Percentiles rank a stretch among this genome's conserved stretches.
Evolutionary conservation across 441 rosid species (phyloP).

Genomic region (Adansonia madagascariensis): DNA sequence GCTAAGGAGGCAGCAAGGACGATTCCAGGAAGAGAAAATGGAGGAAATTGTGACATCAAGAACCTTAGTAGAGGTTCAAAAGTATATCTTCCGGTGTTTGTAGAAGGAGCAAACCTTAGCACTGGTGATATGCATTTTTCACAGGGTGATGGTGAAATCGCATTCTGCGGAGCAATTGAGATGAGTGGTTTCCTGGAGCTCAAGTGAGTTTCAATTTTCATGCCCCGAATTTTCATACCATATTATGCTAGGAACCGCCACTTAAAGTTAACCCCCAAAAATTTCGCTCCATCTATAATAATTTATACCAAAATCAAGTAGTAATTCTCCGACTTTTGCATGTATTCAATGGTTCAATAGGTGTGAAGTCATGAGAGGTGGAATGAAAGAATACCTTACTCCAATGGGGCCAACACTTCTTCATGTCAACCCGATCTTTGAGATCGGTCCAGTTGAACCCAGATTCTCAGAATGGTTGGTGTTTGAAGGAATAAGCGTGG

Average conservation of each 20-base stretch:
- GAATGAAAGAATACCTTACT: conserved; percentile 93
- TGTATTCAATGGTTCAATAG: conserved; percentile 37
- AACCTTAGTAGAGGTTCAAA: conserved; percentile 89
- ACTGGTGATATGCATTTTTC: conserved; percentile 98
- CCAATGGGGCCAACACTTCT: conserved; percentile 96
- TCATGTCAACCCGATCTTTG: conserved; percentile 88
- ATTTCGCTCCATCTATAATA: neutral
- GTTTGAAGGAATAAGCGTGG: conserved; percentile 91
- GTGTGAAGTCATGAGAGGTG: conserved; percentile 81
- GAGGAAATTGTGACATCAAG: conserved; percentile 95
- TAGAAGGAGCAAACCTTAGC: conserved; percentile 90
- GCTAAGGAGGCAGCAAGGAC: conserved; percentile 80
- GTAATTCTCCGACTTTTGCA: conserved; percentile 11
- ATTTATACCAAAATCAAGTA: neutral
- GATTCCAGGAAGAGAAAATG: conserved; percentile 91
- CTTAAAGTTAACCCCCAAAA: neutral
- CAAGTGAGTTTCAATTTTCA: conserved; percentile 47
- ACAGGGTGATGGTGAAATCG: conserved; percentile 93
- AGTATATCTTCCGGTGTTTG: conserved; percentile 82
- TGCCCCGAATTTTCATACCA: neutral
- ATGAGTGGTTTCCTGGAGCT: conserved; percentile 96
- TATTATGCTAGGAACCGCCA: neutral
- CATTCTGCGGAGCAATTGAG: conserved; percentile 95
- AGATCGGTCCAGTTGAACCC: conserved; percentile 92
- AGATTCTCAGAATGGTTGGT: conserved; percentile 96